Percentiles rank a stretch among this genome's conserved stretches.
Conservation (phyloP, 2,329 filamentous ascomycete genomes). For the Venturia aucupariae region DNA sequence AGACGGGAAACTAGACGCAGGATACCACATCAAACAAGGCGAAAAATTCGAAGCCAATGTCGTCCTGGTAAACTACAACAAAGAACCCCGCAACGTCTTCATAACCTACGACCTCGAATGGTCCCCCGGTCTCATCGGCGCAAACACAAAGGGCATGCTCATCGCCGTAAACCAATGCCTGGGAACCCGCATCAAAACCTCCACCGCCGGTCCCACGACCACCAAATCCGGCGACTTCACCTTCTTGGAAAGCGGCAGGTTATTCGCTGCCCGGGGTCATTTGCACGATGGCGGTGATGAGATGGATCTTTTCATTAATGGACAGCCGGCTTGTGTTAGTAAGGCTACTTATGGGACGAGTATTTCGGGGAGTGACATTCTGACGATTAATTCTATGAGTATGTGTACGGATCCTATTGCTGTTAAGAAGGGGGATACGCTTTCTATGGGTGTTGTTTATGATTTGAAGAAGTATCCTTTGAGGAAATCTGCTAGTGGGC, state of each 20-base stretch:
- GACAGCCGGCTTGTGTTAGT: neutral
- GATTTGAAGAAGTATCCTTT: slow-evolving; percentile 12
- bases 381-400: slow-evolving; percentile 11
- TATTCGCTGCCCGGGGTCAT: slow-evolving; percentile 7
- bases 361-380: neutral
- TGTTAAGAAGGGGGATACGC: slow-evolving; percentile 13
- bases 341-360: slow-evolving; percentile 13
- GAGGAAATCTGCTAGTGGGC: slow-evolving; percentile 7
- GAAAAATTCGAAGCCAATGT: slow-evolving; percentile 7
- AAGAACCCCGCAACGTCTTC: slow-evolving; percentile 5
- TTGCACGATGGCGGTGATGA: slow-evolving; percentile 13
- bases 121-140: slow-evolving; percentile 4
- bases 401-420: slow-evolving; percentile 10
- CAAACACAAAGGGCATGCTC: slow-evolving; percentile 14
- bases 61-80: slow-evolving; percentile 15
- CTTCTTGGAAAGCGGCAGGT: neutral
- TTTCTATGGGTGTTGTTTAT: slow-evolving; percentile 10
- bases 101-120: slow-evolving; percentile 13
- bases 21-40: slow-evolving; percentile 10
- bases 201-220: neutral
- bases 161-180: slow-evolving; percentile 3
- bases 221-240: slow-evolving; percentile 13
- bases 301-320: slow-evolving; percentile 11
- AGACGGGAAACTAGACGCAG: neutral
- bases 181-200: slow-evolving; percentile 7